Base-by-base conservation (phyloP, 441 rosid species). In the Euphorbia corollata region DNA sequence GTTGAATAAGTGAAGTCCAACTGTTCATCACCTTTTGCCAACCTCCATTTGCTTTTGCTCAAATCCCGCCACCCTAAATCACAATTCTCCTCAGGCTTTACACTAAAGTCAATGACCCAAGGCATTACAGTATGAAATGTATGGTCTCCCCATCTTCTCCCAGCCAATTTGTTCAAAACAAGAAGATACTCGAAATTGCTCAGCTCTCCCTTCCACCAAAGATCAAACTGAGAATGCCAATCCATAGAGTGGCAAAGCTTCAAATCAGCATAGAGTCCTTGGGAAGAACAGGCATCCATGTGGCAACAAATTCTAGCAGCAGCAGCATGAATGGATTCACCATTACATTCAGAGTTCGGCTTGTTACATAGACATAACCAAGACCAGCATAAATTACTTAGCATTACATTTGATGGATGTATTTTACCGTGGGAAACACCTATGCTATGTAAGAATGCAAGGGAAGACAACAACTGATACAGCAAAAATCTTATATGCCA, bases 21-120 rank as follows among this genome's bases (percentile, higher is more conserved):
- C 74, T 93, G 98, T 67, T 88, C 98, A 77, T 90, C 97, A 65
- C 98, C 98, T 85, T 93, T 93, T 38, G 98, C 97, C 78, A 93
- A 74, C 72, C 96, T 78, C 98, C 97, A 93, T 81, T 93, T 93
- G 78, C 97, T 93, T 83, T 88, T 93, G 79, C 91, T 87, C 77
- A 93, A 80, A 80, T 93, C 91, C 63, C 98, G 80, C 98, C 92
- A 90, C 45, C 98, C 98, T 61, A 75, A 71, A 74, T 86, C 90
- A 78, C 87, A 81, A 79, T 74, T 81, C 68, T 85, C 86, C 73
- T 80, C 88, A 23, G 98, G 96, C 70, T 82, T 86, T 69, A 80
- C 64, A 80, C 92, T 90, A 74, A 93, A 92, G 85, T 92, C 98
- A 82, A 90, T 83, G 60, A 90, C 97, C 97, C 98, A 92, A 12